phyloP scores from a whole-genome alignment of 1,139 yeast genomes.

The Diutina sp. region DNA sequence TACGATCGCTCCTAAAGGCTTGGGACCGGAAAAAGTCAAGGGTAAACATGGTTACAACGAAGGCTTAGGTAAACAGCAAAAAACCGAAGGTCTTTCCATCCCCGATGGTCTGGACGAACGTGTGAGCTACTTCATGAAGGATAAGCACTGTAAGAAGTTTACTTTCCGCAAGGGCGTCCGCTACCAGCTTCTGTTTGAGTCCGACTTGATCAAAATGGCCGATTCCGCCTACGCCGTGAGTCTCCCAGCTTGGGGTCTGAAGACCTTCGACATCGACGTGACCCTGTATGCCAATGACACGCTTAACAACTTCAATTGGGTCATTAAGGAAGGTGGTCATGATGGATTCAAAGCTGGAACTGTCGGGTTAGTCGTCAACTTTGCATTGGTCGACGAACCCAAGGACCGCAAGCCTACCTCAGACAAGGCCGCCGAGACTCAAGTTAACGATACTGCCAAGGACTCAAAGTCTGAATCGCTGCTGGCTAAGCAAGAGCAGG shows the following conservation, averaged over 20 bases:
- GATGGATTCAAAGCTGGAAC: conserved; percentile 19
- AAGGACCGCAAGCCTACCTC: background rate
- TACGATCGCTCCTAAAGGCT: conserved; percentile 3
- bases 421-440: background rate
- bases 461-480: background rate
- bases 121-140: conserved; percentile 20
- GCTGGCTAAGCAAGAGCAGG: background rate
- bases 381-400: conserved; percentile 22
- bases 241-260: conserved; percentile 26
- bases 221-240: conserved; percentile 29
- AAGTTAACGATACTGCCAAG: no score
- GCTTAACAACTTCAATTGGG: conserved; percentile 32
- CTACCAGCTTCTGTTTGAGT: conserved; percentile 26
- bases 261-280: conserved; percentile 29
- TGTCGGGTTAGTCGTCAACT: conserved; percentile 26
- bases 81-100: conserved; percentile 6
- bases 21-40: background rate
- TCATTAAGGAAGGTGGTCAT: conserved; percentile 24
- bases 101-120: conserved; percentile 20
- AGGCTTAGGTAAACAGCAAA: conserved; percentile 10
- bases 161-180: conserved; percentile 13
- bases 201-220: conserved; percentile 17
- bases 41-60: conserved; percentile 5
- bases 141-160: conserved; percentile 19
- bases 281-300: conserved; percentile 27